A percentile compares a stretch with the other conserved stretches of the same genome.
Conservation (phyloP, 495 filamentous ascomycete species). For the Melanomma pulvis-pyrius region DNA sequence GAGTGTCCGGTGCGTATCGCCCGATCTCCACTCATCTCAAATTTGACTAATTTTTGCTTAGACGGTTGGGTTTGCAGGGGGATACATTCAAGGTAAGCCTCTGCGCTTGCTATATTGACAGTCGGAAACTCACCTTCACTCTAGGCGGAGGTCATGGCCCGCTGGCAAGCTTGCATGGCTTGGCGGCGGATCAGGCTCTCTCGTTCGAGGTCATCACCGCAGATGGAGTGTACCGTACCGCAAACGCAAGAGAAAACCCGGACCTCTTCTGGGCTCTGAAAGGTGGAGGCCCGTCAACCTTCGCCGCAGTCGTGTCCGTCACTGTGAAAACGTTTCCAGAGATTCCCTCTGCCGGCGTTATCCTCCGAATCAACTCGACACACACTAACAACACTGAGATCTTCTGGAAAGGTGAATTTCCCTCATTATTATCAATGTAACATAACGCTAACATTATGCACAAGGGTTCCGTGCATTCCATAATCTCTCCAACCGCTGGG, state of each 20-base stretch:
- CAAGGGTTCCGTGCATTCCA: conserved; percentile 13
- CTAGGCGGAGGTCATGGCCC: conserved; percentile 64
- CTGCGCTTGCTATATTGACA: not conserved
- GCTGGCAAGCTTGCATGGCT: conserved; percentile 54
- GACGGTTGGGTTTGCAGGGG: conserved; percentile 45
- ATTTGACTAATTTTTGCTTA: not conserved
- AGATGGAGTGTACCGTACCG: conserved; percentile 12
- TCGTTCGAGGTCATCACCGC: conserved; percentile 47
- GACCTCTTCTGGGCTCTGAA: conserved; percentile 31
- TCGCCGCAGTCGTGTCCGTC: conserved; percentile 1
- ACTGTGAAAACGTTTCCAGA: conserved; percentile 29
- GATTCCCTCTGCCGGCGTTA: conserved; percentile 4
- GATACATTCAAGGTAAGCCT: conserved; percentile 27
- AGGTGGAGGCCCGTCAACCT: conserved; percentile 19
- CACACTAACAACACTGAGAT: conserved; percentile 15
- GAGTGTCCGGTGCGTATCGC: conserved; percentile 31
- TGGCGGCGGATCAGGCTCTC: conserved; percentile 59
- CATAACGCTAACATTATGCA: not conserved
- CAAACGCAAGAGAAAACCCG: conserved; percentile 15
- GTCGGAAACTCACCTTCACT: conserved; percentile 39
- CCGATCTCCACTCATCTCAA: not conserved
- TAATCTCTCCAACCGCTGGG: conserved; percentile 11
- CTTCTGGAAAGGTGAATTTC: conserved; percentile 25
- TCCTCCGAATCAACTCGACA: conserved; percentile 8
- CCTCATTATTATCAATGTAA: not conserved